phyloP scores from a whole-genome alignment of 2,329 filamentous ascomycete species.

The Fusarium tjaetaba region DNA sequence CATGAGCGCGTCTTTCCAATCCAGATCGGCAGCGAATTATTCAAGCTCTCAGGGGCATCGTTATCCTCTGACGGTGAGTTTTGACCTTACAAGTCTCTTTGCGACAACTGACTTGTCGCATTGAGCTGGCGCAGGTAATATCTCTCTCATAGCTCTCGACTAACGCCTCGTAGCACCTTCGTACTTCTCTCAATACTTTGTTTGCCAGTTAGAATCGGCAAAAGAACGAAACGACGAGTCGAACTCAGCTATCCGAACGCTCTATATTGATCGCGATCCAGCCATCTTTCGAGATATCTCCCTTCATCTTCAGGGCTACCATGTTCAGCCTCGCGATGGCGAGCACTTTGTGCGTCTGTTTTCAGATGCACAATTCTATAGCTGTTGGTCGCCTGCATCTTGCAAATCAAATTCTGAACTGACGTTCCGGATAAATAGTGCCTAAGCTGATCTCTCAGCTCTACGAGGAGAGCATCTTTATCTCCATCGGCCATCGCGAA shows the following conservation, averaged over 20 bases:
- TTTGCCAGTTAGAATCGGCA: constrained; percentile 77
- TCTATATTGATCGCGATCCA: constrained; percentile 96
- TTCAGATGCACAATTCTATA: constrained; percentile 95
- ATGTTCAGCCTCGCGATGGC: constrained; percentile 82
- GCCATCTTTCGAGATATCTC: constrained; percentile 89
- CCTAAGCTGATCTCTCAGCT: constrained; percentile 90
- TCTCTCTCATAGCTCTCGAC: background rate
- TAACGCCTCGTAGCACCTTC: constrained; percentile 75
- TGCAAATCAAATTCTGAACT: background rate
- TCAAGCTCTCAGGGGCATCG: constrained; percentile 78
- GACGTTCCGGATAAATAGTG: constrained; percentile 59
- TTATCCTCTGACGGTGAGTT: constrained; percentile 75
- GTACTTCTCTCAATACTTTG: constrained; percentile 95
- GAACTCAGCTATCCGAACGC: constrained; percentile 70
- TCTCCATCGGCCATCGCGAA: constrained; percentile 85
- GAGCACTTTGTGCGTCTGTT: constrained; percentile 92
- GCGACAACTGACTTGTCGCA: constrained; percentile 1
- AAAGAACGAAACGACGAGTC: constrained; percentile 67
- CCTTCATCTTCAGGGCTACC: constrained; percentile 90
- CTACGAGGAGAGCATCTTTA: constrained; percentile 91
- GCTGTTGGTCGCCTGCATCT: constrained; percentile 63
- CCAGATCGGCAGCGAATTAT: constrained; percentile 77
- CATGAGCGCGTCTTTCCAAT: constrained; percentile 79
- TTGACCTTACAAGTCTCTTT: background rate
- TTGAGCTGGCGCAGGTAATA: background rate